phyloP scores from a whole-genome alignment of 1,139 yeast species.

The Geotrichum bryndzae region DNA sequence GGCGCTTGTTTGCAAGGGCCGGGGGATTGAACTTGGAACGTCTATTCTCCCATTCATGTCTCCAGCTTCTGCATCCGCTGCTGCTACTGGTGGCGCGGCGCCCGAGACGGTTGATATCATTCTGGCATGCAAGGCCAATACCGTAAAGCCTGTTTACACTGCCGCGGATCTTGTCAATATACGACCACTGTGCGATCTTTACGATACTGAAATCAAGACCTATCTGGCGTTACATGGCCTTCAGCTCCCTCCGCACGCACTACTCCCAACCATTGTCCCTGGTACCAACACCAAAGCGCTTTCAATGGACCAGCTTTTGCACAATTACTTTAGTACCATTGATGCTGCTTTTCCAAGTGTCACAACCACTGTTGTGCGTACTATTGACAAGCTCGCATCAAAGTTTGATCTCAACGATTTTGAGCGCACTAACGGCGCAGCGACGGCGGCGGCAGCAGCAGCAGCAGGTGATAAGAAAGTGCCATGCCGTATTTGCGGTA shows the following conservation, averaged over 20 bases:
- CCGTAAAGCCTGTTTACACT: slow-evolving; percentile 15
- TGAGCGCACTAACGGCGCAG: slow-evolving; percentile 4
- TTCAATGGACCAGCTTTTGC: slow-evolving; percentile 74
- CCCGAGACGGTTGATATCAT: background rate
- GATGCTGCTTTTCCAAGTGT: slow-evolving; percentile 86
- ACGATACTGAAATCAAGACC: slow-evolving; percentile 57
- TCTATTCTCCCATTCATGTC: slow-evolving; percentile 17
- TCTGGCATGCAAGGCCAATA: background rate
- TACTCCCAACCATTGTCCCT: background rate
- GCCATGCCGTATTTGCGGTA: slow-evolving; percentile 31
- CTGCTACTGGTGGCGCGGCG: background rate
- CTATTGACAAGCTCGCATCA: slow-evolving; percentile 70
- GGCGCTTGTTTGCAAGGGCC: slow-evolving; percentile 80
- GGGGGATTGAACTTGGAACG: slow-evolving; percentile 61
- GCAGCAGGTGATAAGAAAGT: slow-evolving; percentile 20
- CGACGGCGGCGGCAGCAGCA: slow-evolving; percentile 11
- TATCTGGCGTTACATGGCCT: slow-evolving; percentile 43
- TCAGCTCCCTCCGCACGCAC: slow-evolving; percentile 17
- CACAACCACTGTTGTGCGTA: slow-evolving; percentile 86
- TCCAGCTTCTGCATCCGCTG: slow-evolving; percentile 1
- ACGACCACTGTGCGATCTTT: slow-evolving; percentile 72
- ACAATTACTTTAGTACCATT: slow-evolving; percentile 64
- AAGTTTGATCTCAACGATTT: slow-evolving; percentile 29
- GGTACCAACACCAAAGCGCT: slow-evolving; percentile 47
- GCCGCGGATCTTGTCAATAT: slow-evolving; percentile 38